These are phyloP conservation scores for Russula brevipes DNA, from an alignment of 768 basidiomycete species.

Conservation along the genomic window DNA sequence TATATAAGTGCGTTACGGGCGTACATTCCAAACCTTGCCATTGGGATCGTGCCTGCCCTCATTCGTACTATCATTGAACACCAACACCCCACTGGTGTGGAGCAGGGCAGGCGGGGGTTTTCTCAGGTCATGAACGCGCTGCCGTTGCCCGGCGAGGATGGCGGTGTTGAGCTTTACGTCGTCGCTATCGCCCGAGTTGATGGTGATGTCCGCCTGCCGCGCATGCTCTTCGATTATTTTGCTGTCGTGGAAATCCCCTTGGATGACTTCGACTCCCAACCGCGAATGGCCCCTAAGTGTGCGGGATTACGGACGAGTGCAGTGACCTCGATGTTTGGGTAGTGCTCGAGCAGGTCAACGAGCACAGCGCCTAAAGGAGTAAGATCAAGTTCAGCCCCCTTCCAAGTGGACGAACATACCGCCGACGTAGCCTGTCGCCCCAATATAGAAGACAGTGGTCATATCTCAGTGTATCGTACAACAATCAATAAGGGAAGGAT, in stretches of 20 bases:
- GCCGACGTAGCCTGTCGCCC: too few species aligned
- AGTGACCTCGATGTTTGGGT: constrained; percentile 1
- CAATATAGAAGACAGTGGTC: too few species aligned
- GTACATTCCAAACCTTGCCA: constrained; percentile 9
- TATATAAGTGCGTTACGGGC: background rate
- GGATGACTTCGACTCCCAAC: background rate
- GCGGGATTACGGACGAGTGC: constrained; percentile 13
- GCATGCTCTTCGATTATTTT: constrained; percentile 3
- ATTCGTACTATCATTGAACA: constrained; percentile 1
- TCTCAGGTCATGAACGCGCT: constrained; percentile 4
- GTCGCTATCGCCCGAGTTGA: constrained; percentile 15
- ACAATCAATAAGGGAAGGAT: too few species aligned
- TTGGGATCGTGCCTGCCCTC: constrained; percentile 13
- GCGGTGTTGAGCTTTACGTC: background rate
- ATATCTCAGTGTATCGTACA: too few species aligned
- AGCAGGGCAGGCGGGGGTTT: constrained; percentile 1
- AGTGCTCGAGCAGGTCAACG: background rate
- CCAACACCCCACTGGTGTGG: constrained; percentile 15
- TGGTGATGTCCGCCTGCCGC: constrained; percentile 5
- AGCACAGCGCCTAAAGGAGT: constrained; percentile 1
- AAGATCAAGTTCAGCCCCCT: background rate
- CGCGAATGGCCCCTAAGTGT: background rate
- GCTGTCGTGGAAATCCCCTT: constrained; percentile 6
- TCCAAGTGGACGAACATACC: too few species aligned
- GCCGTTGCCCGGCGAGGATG: constrained; percentile 10